phyloP scores from a whole-genome alignment of 2,329 filamentous ascomycete species.

The Fusarium odoratissimum region DNA sequence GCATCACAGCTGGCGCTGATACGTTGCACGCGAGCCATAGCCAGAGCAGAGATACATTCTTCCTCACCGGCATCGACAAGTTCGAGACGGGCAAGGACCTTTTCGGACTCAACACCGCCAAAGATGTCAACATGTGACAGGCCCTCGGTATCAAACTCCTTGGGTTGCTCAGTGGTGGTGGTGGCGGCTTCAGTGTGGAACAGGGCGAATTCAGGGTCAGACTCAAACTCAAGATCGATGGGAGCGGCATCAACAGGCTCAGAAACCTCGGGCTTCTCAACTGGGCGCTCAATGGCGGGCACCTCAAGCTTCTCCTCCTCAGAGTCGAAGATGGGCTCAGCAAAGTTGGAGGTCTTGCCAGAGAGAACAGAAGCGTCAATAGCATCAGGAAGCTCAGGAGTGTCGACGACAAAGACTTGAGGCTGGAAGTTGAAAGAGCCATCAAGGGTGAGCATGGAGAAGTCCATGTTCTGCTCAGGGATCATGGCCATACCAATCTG shows the following conservation, averaged over 20 bases:
- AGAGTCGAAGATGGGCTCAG: constrained; percentile 57
- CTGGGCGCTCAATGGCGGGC: constrained; percentile 63
- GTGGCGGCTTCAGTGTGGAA: constrained; percentile 60
- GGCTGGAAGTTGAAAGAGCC: constrained; percentile 71
- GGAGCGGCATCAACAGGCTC: constrained; percentile 44
- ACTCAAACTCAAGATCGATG: constrained; percentile 69
- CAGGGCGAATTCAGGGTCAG: constrained; percentile 70
- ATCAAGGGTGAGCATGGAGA: constrained; percentile 75
- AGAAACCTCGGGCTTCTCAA: constrained; percentile 50
- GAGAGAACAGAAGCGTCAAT: constrained; percentile 74
- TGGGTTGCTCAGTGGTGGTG: constrained; percentile 40
- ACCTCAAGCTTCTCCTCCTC: constrained; percentile 68
- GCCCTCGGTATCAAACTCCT: constrained; percentile 58
- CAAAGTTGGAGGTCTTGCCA: constrained; percentile 73
- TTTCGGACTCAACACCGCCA: constrained; percentile 70
- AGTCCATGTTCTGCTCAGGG: constrained; percentile 81
- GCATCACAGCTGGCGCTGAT: constrained; percentile 56
- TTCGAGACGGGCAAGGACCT: constrained; percentile 71
- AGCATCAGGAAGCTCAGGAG: constrained; percentile 71
- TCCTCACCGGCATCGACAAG: constrained; percentile 70
- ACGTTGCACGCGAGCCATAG: constrained; percentile 63
- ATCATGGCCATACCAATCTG: constrained; percentile 86
- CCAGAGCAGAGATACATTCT: constrained; percentile 56
- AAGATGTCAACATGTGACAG: constrained; percentile 58
- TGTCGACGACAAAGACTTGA: constrained; percentile 80